A percentile compares a stretch with the other conserved stretches of the same genome.
phyloP scores from a whole-genome alignment of 225 moss, liverwort and hornwort species.

The Anthoceros angustus region DNA sequence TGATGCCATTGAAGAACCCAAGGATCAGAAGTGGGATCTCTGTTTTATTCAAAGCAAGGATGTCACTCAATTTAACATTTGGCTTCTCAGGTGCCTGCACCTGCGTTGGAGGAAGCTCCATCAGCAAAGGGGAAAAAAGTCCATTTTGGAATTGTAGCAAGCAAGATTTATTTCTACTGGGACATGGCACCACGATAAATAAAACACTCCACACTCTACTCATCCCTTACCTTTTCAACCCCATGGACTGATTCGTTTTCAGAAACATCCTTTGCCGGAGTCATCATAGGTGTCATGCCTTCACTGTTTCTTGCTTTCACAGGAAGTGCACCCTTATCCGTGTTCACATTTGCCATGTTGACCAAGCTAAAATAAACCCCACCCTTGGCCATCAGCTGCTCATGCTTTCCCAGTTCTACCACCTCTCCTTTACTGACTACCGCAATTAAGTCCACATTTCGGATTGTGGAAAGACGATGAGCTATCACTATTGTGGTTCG shows the following conservation, averaged over 20 bases:
- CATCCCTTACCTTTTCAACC: too few species aligned
- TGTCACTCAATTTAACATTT: neutral
- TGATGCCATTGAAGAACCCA: neutral
- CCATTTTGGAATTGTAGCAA: too few species aligned
- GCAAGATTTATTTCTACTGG: too few species aligned
- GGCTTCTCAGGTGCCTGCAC: neutral
- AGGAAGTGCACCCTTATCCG: neutral
- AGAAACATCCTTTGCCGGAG: neutral
- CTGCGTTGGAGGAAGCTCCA: too few species aligned
- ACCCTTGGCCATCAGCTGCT: conserved; percentile 21
- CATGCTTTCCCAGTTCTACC: conserved; percentile 51
- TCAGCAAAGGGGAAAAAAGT: too few species aligned
- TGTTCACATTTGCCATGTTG: neutral
- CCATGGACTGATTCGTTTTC: too few species aligned
- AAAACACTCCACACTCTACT: too few species aligned
- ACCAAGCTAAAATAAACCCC: conserved; percentile 37
- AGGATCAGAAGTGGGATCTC: conserved; percentile 1
- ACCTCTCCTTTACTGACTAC: conserved; percentile 53
- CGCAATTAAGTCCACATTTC: conserved; percentile 41
- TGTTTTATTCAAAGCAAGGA: neutral
- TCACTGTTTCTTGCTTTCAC: neutral
- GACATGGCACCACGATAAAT: too few species aligned
- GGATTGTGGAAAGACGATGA: conserved; percentile 64
- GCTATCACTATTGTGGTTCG: conserved; percentile 62
- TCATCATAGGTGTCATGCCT: conserved; percentile 3